Conservation (phyloP, 768 basidiomycete species). For the Tricholoma saponaceum region DNA sequence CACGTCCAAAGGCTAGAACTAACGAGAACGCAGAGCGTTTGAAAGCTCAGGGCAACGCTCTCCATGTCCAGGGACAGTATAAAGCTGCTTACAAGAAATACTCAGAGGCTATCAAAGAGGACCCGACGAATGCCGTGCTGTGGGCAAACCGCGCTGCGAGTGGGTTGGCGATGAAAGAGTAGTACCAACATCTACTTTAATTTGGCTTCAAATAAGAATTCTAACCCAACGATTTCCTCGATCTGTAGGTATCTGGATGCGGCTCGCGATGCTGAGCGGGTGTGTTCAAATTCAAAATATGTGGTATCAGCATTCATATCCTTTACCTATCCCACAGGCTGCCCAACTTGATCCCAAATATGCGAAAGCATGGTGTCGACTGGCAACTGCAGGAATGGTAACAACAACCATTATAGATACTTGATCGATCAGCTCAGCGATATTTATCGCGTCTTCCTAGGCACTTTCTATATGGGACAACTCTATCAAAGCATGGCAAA, state of each 20-base stretch:
- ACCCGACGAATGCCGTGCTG: constrained; percentile 35
- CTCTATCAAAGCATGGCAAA: constrained; percentile 25
- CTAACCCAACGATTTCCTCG: background rate
- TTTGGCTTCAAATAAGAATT: background rate
- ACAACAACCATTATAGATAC: background rate
- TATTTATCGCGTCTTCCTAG: constrained; percentile 9
- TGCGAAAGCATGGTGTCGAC: constrained; percentile 38
- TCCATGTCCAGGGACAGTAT: constrained; percentile 30
- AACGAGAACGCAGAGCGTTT: constrained; percentile 21
- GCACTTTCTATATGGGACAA: constrained; percentile 14
- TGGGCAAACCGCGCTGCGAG: constrained; percentile 45
- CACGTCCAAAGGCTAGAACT: constrained; percentile 2
- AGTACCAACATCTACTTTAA: constrained; percentile 14
- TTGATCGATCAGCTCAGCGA: background rate
- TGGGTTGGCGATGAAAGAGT: constrained; percentile 32
- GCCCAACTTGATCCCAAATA: constrained; percentile 35
- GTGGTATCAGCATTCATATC: background rate
- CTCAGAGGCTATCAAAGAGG: constrained; percentile 35
- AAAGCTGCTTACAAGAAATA: constrained; percentile 34
- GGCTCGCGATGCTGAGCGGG: constrained; percentile 25
- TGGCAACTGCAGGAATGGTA: constrained; percentile 30
- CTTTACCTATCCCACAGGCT: constrained; percentile 23
- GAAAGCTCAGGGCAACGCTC: constrained; percentile 39
- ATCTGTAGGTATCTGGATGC: constrained; percentile 29
- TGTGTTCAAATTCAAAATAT: constrained; percentile 4